Base-by-base conservation (phyloP, 331 rosid species). In the Cydonia oblonga region DNA sequence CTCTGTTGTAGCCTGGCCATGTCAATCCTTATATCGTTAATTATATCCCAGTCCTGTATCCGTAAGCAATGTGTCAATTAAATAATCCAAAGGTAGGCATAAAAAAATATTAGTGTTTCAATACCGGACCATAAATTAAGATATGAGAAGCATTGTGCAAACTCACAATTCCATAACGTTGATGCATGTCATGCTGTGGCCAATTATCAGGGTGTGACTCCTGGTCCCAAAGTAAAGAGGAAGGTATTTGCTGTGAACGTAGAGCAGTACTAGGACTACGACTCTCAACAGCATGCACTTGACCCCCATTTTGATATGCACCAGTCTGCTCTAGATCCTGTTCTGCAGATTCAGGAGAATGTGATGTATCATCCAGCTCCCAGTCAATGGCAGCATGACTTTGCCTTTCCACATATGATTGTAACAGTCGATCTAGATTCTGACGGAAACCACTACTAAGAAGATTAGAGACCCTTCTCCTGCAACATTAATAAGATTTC, bases 391-490 rank as follows among this genome's bases (percentile, higher is more conserved):
- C 74, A 79, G 88, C 82, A 67, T 84, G 86, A 51, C 96, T 82
- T 79, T 84, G 97, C 85, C 99, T 89, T 79, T 91, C 97, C 73
- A 91, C 89, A 81, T 91, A 95, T 64, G 99, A 89, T 77, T 88
- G 97, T 75, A 95, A 89, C 81, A 95, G 78, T 66, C 84, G 99
- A 79, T 95, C 88, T 64, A 95, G 97, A 81, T 86, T 95, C 69
- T 91, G 96, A 22, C 99, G 97, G 32, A 95, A 95, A 68, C 92
- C 96, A 84, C 99, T 95, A 51, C 83, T 86, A 64, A 93, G 91
- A 80, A 95, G 96, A 84, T 82, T 95, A 79, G 99, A 95, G 72
- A 95, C 99, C 79, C 99, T 90, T 82, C 99, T 95, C 90, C 99
- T 95, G 88, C 84, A 86, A 67, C 68, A 74, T 49, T 28, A 82